phyloP scores from a whole-genome alignment of 2,329 filamentous ascomycete species.

The Calonectria pauciramosa region DNA sequence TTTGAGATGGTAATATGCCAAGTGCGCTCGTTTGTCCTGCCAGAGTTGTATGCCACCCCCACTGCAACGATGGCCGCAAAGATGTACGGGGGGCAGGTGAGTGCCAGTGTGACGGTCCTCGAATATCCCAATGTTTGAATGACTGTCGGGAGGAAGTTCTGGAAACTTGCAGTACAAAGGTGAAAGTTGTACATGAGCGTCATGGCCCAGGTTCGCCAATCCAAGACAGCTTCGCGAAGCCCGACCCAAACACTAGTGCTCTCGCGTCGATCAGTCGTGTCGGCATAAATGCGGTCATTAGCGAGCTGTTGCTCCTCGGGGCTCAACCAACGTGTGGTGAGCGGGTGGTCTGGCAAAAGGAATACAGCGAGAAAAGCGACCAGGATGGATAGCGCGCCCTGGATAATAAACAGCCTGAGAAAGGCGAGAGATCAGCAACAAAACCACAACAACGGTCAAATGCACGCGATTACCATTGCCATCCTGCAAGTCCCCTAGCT shows the following conservation, averaged over 20 bases:
- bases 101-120: background rate
- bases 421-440: background rate
- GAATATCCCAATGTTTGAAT: slow-evolving; percentile 60
- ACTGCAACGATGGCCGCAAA: background rate
- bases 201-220: slow-evolving; percentile 47
- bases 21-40: background rate
- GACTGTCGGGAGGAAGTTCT: slow-evolving; percentile 51
- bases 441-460: background rate
- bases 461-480: background rate
- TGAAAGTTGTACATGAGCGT: slow-evolving; percentile 46
- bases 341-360: background rate
- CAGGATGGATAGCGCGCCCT: background rate
- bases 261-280: background rate
- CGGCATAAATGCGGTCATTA: background rate
- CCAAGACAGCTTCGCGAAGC: slow-evolving; percentile 36
- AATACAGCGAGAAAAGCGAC: background rate
- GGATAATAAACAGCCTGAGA: background rate
- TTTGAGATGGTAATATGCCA: background rate
- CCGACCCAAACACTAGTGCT: background rate
- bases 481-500: background rate
- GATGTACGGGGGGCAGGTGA: background rate
- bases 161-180: slow-evolving; percentile 43
- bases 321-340: background rate
- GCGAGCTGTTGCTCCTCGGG: background rate
- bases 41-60: background rate